Evolutionary conservation across 2,329 filamentous ascomycete species (phyloP).

Genomic region (Colletotrichum sansevieriae): DNA sequence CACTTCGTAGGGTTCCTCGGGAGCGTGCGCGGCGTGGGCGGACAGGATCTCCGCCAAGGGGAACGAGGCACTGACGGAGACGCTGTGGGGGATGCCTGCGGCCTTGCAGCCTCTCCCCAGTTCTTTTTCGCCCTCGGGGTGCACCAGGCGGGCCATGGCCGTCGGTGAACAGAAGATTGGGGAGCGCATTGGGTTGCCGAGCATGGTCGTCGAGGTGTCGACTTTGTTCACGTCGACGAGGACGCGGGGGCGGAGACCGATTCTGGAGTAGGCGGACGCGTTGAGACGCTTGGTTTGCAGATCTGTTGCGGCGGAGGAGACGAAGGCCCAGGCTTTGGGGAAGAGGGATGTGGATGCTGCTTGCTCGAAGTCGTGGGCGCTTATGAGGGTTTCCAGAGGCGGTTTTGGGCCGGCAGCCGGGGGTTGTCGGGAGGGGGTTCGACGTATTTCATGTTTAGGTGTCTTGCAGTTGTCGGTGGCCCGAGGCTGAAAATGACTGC

Average conservation of each 20-base stretch:
- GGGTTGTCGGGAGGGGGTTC: neutral
- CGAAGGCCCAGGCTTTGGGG: constrained; percentile 78
- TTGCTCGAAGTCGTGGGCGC: constrained; percentile 70
- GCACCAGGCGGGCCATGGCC: constrained; percentile 73
- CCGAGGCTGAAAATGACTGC: constrained; percentile 47
- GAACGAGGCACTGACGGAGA: constrained; percentile 73
- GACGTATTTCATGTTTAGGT: neutral
- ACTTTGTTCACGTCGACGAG: constrained; percentile 68
- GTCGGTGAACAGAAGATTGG: constrained; percentile 76
- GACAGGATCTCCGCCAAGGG: constrained; percentile 64
- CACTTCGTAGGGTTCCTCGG: constrained; percentile 44
- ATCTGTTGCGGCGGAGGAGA: constrained; percentile 75
- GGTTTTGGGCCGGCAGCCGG: constrained; percentile 51
- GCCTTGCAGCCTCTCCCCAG: constrained; percentile 41
- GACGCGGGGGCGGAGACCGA: constrained; percentile 71
- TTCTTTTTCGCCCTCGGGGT: constrained; percentile 70
- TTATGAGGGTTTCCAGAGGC: constrained; percentile 67
- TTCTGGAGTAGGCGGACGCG: constrained; percentile 64
- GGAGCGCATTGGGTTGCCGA: constrained; percentile 64
- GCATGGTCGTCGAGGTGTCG: constrained; percentile 64
- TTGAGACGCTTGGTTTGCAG: constrained; percentile 70
- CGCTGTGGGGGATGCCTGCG: constrained; percentile 68
- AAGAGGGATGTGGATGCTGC: constrained; percentile 67
- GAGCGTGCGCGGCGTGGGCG: constrained; percentile 21
- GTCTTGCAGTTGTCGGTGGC: constrained; percentile 36